Conservation (phyloP, 2,329 filamentous ascomycete genomes). For the Epichloe sp. region DNA sequence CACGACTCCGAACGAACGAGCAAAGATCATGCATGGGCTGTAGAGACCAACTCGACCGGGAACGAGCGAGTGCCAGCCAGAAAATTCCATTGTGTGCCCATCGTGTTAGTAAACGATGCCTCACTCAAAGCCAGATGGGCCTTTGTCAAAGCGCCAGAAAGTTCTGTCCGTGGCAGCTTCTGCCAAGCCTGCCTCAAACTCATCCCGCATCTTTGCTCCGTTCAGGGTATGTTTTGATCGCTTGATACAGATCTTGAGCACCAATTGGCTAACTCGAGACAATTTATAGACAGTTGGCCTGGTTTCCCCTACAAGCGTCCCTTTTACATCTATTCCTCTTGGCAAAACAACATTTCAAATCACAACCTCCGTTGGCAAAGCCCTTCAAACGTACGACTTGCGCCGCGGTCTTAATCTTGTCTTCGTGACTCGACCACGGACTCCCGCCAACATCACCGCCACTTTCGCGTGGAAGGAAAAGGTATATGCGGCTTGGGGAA, state of each 20-base stretch:
- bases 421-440: conserved; percentile 86
- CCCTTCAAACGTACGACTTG: conserved; percentile 90
- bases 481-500: conserved; percentile 83
- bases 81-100: background rate
- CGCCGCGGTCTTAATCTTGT: conserved; percentile 81
- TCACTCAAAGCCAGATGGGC: conserved; percentile 45
- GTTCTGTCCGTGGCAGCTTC: conserved; percentile 28
- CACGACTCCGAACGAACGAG: background rate
- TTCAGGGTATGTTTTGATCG: conserved; percentile 57
- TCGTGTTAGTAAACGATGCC: conserved; percentile 29
- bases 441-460: conserved; percentile 72
- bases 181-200: conserved; percentile 27
- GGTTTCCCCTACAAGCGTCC: conserved; percentile 79
- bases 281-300: conserved; percentile 66
- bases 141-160: conserved; percentile 67
- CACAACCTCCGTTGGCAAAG: conserved; percentile 83
- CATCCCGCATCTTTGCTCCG: conserved; percentile 80
- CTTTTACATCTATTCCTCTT: conserved; percentile 77
- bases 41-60: background rate
- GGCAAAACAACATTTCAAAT: conserved; percentile 96
- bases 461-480: conserved; percentile 78
- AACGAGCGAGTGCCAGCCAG: background rate
- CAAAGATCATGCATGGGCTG: background rate
- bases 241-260: background rate
- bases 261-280: conserved; percentile 4